Evolutionary conservation across 139 green algal genomes (phyloP).

Genomic region (Gonium pectorale): DNA sequence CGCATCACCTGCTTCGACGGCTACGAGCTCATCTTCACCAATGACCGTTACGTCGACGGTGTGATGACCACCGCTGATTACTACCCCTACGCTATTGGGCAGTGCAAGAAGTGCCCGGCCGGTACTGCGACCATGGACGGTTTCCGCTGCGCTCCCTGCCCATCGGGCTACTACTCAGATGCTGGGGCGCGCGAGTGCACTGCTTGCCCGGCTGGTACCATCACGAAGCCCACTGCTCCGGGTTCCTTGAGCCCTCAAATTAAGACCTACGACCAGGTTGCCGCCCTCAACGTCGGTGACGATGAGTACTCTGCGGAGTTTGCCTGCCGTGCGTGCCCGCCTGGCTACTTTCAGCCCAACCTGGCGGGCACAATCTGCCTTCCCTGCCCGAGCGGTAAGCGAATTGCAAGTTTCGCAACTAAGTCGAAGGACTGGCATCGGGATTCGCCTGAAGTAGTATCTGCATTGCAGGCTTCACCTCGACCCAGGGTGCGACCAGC

Average conservation of each 20-base stretch:
- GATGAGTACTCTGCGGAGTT: too few relatives aligned
- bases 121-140: conserved; percentile 39
- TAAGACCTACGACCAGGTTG: conserved; percentile 1
- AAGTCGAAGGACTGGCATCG: too few relatives aligned
- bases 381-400: conserved; percentile 38
- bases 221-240: neutral
- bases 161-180: conserved; percentile 21
- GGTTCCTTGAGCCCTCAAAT: too few relatives aligned
- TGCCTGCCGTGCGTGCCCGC: conserved; percentile 12
- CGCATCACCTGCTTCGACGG: conserved; percentile 37
- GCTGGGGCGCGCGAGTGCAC: conserved; percentile 38
- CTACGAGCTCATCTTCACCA: conserved; percentile 41
- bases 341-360: conserved; percentile 40
- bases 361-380: conserved; percentile 26
- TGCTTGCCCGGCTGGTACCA: conserved; percentile 14
- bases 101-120: conserved; percentile 26
- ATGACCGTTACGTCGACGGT: conserved; percentile 29
- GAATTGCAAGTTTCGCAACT: neutral
- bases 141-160: conserved; percentile 36
- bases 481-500: neutral
- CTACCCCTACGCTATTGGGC: conserved; percentile 18
- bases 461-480: conserved; percentile 14
- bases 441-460: neutral
- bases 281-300: too few relatives aligned
- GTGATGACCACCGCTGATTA: neutral